Evolutionary conservation across 2,329 filamentous ascomycete species (phyloP).

Genomic region (Tolypocladium album): DNA sequence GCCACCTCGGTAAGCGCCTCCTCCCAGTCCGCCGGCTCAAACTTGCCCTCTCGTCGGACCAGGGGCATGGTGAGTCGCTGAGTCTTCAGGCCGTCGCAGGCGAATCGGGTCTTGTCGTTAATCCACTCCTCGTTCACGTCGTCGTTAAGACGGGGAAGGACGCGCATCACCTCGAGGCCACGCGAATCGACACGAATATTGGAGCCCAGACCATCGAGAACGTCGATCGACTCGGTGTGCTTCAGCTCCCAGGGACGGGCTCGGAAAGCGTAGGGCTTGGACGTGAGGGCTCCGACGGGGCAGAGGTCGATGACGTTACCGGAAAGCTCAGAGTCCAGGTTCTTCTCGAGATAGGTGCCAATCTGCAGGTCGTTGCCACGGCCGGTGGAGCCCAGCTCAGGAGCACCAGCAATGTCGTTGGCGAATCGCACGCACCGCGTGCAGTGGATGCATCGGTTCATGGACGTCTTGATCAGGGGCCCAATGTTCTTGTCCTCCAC

Average conservation of each 20-base stretch:
- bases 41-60: constrained; percentile 79
- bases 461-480: constrained; percentile 95
- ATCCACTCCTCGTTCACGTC: constrained; percentile 99
- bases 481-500: constrained; percentile 99
- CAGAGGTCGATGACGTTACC: constrained; percentile 97
- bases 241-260: constrained; percentile 95
- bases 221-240: constrained; percentile 91
- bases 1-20: constrained; percentile 84
- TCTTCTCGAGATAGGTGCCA: constrained; percentile 92
- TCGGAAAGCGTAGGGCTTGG: constrained; percentile 96
- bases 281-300: constrained; percentile 90
- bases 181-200: constrained; percentile 91
- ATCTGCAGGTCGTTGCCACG: constrained; percentile 97
- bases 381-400: constrained; percentile 87
- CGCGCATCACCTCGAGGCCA: constrained; percentile 91
- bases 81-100: constrained; percentile 91
- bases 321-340: constrained; percentile 87
- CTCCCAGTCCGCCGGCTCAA: constrained; percentile 90
- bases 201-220: constrained; percentile 84
- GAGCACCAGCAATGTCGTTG: constrained; percentile 92
- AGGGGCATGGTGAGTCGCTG: constrained; percentile 90
- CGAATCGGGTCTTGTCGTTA: constrained; percentile 95
- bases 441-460: constrained; percentile 99
- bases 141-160: constrained; percentile 87
- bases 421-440: constrained; percentile 95